Evolutionary conservation across 805 yeast species (phyloP), one percentile per base, ranked within the genome.

Genomic region (Kodamaea laetipori): DNA sequence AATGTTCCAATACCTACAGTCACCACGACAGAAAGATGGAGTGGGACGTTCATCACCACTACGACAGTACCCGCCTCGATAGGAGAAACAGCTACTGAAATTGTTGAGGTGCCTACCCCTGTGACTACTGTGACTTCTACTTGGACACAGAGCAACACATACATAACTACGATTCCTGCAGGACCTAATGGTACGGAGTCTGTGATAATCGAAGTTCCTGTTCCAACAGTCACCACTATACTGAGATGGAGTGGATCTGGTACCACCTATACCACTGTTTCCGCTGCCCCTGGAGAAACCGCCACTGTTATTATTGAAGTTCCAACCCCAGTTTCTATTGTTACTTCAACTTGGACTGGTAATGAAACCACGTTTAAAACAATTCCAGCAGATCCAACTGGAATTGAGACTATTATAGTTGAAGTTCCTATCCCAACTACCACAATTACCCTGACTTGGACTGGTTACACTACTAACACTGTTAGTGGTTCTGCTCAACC

Each of bases 341-440:
- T 32, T 4, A 28, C 39, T 27, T 37, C 13, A 17, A 37, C 13
- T 21, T 41, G 15, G 52, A 45, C 15, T 23, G 41, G 13, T 7
- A 33, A 6, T 47, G 47, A 3, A 16, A 39, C 44, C 27, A 13
- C 39, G 15, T 38, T 44, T 1, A 21, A 18, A 10, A 46, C 49
- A 19, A 10, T n/a, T 4, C 34, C 30, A 6, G 38, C 34, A 7
- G 21, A 19, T 10, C 30, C 37, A 2, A 52, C 50, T 16, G 47
- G 41, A 16, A 48, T 28, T n/a, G 49, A 33, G 16, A 46, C 57
- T 4, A 50, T 52, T 3, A 21, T 46, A 2, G 44, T 53, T n/a
- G 48, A 48, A 12, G 39, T 49, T 24, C 56, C 56, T 7, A 21
- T 36, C 6, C 41, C 51, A 11, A 38, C 41, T 2, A 36, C 39